Conservation (phyloP, 1,284 basidiomycete species). For the Cryptococcus sp. region DNA sequence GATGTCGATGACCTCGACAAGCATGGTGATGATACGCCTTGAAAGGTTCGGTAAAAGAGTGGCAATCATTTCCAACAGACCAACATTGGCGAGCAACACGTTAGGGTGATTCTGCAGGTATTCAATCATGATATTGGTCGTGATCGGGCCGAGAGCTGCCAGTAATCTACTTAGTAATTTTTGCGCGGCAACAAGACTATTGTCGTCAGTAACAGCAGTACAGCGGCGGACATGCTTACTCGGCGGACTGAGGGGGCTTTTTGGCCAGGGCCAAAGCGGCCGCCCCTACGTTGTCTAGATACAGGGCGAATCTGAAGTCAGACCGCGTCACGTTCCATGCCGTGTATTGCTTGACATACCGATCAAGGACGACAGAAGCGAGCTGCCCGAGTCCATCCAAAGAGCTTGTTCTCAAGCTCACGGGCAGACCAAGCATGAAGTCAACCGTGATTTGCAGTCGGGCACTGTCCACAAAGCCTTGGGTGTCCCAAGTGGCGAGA, state of each 20-base stretch:
- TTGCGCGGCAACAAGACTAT: conserved; percentile 22
- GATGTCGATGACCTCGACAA: conserved; percentile 29
- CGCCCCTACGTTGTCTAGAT: conserved; percentile 13
- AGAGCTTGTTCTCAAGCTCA: background rate
- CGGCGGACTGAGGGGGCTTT: no score
- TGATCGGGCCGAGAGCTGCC: conserved; percentile 27
- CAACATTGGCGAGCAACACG: conserved; percentile 25
- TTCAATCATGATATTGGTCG: conserved; percentile 24
- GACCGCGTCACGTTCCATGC: background rate
- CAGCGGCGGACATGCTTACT: no score
- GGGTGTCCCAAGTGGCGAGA: conserved; percentile 29
- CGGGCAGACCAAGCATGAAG: conserved; percentile 16
- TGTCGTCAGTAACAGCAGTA: no score
- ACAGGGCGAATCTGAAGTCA: conserved; percentile 24
- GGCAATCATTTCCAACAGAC: conserved; percentile 29
- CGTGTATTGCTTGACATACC: no score
- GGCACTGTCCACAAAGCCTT: conserved; percentile 9
- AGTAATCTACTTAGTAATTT: conserved; percentile 21
- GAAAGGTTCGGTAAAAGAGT: conserved; percentile 24
- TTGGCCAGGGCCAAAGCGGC: conserved; percentile 15
- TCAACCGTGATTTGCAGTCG: conserved; percentile 16
- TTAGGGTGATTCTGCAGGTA: conserved; percentile 23
- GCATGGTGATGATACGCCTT: conserved; percentile 20
- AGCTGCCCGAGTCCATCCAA: conserved; percentile 26
- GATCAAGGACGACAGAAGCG: conserved; percentile 21